Evolutionary conservation across 441 rosid species (phyloP), one percentile per base, ranked within the genome.

Genomic region (Erysimum cheiri): DNA sequence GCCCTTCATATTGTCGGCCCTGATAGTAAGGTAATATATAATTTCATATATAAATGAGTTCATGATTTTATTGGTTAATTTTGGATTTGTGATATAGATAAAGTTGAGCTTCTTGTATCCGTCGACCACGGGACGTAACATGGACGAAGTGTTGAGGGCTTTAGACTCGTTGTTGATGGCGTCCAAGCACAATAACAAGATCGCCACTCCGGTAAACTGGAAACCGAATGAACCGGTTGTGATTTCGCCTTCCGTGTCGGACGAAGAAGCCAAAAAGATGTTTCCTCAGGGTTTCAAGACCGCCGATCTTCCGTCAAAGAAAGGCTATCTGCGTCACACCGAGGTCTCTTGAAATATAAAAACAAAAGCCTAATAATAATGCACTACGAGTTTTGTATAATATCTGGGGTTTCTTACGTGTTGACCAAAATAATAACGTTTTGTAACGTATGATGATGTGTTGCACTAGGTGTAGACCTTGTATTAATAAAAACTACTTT

Each of bases 41-140:
- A 4, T 31, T 6, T 43, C 5, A 33, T 2, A 39, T 22, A 6
- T 17, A 14, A n/a, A 52, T 68, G 14, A 40, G 36, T 53, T 28
- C 31, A 35, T 13, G 28, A 48, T 4, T 19, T 9, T 57, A 6
- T 49, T 58, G 7, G 55, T 31, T 61, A 7, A 13, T 47, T 48
- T 8, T 3, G 11, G 22, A 2, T 8, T 56, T 9, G 14, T 50
- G 5, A 48, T 48, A 10, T 19, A 87, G 92, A 84, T 91, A 15
- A 90, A 85, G 82, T 64, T 88, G 85, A 88, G 96, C 69, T 82
- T 91, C 53, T 86, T 90, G n/a, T 88, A 87, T 61, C 97, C 95
- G 0, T 85, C 89, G 2, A 77, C 82, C 70, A 87, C 97, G 0
- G 92, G 96, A 8, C 78, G 93, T 74, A 94, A 87, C 87, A 84